phyloP scores from a whole-genome alignment of 768 basidiomycete species.

The Hygrocybe coccinea region DNA sequence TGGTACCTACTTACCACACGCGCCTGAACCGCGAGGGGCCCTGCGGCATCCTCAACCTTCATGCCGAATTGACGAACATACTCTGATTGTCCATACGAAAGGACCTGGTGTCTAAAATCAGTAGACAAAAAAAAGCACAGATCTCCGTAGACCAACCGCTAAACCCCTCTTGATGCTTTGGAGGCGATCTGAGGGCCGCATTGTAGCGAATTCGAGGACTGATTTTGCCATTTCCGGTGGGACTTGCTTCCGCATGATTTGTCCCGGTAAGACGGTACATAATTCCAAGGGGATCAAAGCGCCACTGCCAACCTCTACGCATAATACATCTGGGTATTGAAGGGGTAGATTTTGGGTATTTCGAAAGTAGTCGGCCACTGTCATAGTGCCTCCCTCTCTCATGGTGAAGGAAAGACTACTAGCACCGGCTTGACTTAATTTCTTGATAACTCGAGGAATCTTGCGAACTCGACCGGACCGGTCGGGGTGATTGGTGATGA shows the following conservation, averaged over 20 bases:
- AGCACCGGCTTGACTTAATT: constrained; percentile 51
- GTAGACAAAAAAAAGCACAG: not conserved
- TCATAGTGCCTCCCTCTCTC: constrained; percentile 50
- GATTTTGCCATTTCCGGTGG: constrained; percentile 60
- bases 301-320: constrained; percentile 61
- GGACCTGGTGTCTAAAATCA: constrained; percentile 35
- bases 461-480: constrained; percentile 20
- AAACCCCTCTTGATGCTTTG: constrained; percentile 51
- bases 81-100: constrained; percentile 68
- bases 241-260: constrained; percentile 69
- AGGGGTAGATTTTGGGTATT: constrained; percentile 49
- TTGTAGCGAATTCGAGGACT: constrained; percentile 64
- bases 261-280: constrained; percentile 54
- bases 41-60: constrained; percentile 44
- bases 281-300: constrained; percentile 60
- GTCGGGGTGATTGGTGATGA: constrained; percentile 40
- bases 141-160: constrained; percentile 32
- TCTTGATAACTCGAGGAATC: constrained; percentile 58
- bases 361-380: constrained; percentile 59
- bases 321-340: constrained; percentile 57
- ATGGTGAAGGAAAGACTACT: constrained; percentile 49
- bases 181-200: constrained; percentile 52
- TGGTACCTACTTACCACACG: constrained; percentile 34
- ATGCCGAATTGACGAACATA: constrained; percentile 74
- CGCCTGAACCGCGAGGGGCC: constrained; percentile 55